Evolutionary conservation across 129 eudicot genomes (phyloP).

Genomic region (Lactuca sativa): DNA sequence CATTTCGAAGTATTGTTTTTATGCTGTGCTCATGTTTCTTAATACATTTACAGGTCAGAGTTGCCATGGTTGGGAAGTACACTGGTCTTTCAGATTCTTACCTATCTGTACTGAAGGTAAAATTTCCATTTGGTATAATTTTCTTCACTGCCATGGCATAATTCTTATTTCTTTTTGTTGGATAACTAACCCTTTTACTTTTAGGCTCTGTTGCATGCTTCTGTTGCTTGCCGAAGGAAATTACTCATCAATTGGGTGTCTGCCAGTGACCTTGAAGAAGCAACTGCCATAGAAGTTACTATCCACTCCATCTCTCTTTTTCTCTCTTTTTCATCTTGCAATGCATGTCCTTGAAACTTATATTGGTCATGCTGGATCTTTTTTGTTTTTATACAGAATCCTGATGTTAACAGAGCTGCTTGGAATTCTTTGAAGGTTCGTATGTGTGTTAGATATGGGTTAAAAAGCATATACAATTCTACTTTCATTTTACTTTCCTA

Average conservation of each 20-base stretch:
- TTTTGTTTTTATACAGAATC: slow-evolving; percentile 58
- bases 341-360: not conserved
- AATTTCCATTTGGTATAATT: not conserved
- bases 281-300: slow-evolving; percentile 67
- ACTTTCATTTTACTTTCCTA: no score
- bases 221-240: slow-evolving; percentile 78
- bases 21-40: not conserved
- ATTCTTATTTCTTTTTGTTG: not conserved
- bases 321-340: not conserved
- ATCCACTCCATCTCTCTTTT: slow-evolving; percentile 13
- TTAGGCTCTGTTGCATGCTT: slow-evolving; percentile 94
- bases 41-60: slow-evolving; percentile 58
- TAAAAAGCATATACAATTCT: no score
- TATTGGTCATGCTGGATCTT: slow-evolving; percentile 13
- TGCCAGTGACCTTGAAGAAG: slow-evolving; percentile 89
- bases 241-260: slow-evolving; percentile 80
- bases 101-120: slow-evolving; percentile 87
- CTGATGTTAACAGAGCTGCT: slow-evolving; percentile 59
- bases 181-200: not conserved
- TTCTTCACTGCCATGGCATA: no score
- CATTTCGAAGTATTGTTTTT: not conserved
- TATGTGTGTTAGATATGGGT: not conserved
- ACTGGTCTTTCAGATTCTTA: slow-evolving; percentile 92
- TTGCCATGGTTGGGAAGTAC: slow-evolving; percentile 97
- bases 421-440: slow-evolving; percentile 80